These are phyloP conservation scores for Collybiopsis luxurians DNA, from an alignment of 768 basidiomycete genomes.

Conservation along the genomic window DNA sequence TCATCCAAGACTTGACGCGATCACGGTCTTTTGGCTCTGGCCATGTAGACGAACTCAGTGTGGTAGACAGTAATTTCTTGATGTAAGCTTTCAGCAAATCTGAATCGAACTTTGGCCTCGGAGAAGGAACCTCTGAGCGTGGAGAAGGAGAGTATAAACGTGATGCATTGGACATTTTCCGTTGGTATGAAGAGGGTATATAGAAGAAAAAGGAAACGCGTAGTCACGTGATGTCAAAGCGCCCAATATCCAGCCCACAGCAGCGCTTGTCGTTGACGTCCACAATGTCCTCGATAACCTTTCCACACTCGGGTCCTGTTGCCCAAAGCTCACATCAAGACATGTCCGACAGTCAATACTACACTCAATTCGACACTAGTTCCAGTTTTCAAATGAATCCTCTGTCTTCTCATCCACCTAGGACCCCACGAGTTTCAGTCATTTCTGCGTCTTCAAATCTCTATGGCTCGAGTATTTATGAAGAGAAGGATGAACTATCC, in stretches of 20 bases:
- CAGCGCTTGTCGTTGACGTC: background rate
- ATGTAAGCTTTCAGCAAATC: conserved; percentile 76
- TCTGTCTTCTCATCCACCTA: conserved; percentile 73
- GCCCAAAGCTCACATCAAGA: conserved; percentile 36
- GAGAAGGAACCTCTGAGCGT: conserved; percentile 60
- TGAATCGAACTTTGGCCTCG: conserved; percentile 64
- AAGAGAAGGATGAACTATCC: conserved; percentile 39
- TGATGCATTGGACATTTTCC: conserved; percentile 25
- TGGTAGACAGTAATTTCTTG: conserved; percentile 74
- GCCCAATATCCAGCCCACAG: too few species aligned
- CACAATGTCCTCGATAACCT: conserved; percentile 66
- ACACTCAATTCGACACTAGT: conserved; percentile 56
- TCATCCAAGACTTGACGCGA: conserved; percentile 71
- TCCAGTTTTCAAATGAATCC: conserved; percentile 81
- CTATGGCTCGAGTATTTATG: conserved; percentile 42
- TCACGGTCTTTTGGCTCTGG: conserved; percentile 67
- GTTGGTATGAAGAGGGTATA: background rate
- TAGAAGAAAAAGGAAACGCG: background rate
- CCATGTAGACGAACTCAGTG: conserved; percentile 65
- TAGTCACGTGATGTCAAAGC: background rate
- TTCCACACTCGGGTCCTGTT: conserved; percentile 42
- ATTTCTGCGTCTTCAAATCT: conserved; percentile 32
- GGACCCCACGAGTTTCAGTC: conserved; percentile 65
- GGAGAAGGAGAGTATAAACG: conserved; percentile 61
- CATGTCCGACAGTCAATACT: conserved; percentile 45